Conservation (phyloP, 2,329 filamentous ascomycete species). For the Ciborinia camelliae region DNA sequence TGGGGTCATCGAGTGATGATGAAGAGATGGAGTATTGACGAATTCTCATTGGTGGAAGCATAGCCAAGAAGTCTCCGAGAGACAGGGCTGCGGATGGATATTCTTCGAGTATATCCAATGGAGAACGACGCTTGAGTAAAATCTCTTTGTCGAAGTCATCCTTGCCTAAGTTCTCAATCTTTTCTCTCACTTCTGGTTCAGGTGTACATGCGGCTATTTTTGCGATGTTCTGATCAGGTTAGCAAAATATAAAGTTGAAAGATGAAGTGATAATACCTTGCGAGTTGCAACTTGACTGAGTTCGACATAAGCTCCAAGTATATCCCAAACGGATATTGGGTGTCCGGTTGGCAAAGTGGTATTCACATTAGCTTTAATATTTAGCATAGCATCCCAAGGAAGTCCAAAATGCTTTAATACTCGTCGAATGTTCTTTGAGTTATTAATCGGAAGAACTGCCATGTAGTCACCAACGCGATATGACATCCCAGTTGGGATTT, state of each 20-base stretch:
- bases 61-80: conserved; percentile 63
- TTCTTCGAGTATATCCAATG: conserved; percentile 67
- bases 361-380: conserved; percentile 43
- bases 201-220: conserved; percentile 47
- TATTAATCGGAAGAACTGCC: conserved; percentile 25
- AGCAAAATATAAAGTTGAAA: neutral
- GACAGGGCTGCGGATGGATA: conserved; percentile 58
- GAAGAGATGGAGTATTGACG: conserved; percentile 81
- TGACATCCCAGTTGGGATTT: conserved; percentile 22
- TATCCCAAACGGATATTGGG: conserved; percentile 50
- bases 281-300: conserved; percentile 55
- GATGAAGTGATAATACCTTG: conserved; percentile 36
- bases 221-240: conserved; percentile 41
- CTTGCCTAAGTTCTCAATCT: conserved; percentile 42
- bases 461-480: conserved; percentile 29
- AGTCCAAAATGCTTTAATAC: conserved; percentile 32
- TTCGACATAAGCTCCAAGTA: conserved; percentile 57
- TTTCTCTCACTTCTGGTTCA: conserved; percentile 43
- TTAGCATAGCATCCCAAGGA: conserved; percentile 49
- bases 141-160: conserved; percentile 35
- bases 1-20: conserved; percentile 64
- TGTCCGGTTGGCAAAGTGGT: conserved; percentile 44
- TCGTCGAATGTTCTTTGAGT: conserved; percentile 20
- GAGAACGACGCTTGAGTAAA: conserved; percentile 52
- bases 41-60: conserved; percentile 73